Base-by-base conservation (phyloP, 768 basidiomycete species). In the Suillus alpinus region DNA sequence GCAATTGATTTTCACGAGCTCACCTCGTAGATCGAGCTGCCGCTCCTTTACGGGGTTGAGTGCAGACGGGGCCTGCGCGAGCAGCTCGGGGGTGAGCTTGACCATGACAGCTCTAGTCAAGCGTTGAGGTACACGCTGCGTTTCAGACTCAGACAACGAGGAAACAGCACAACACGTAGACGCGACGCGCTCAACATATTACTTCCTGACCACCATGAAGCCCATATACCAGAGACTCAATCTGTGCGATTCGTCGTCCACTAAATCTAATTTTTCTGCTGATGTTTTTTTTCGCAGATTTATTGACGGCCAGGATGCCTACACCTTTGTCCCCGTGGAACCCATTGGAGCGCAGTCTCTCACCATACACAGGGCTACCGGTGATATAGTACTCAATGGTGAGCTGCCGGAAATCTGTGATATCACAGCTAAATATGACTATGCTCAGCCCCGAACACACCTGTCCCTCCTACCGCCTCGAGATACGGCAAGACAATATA, bases 11-110 rank as follows among this genome's bases (percentile, higher is more conserved):
- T 49, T 44, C 71, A 57, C 26, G 29, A 20, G 20, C 82, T 60
- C 69, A 91, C 94, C 94, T 83, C 94, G 81, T 56, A 96, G 86
- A 73, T 96, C 94, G 49, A 96, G 85, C 77, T 95, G 90, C 57
- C 94, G 86, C 73, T 96, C 93, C 76, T 91, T 94, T 43, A 92
- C 72, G 40, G 93, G 86, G 69, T 93, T 94, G 62, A 94, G 80
- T 62, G 84, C 81, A 39, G 93, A 92, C 56, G 83, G 76, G 49
- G 87, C 89, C 73, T 91, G 86, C n/a, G 86, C 88, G 67, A 95
- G 82, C 66, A 95, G 86, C 84, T 95, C 94, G 64, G 94, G 92
- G 53, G 94, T 94, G 80, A 95, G 90, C 84, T 95, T 95, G 86
- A 94, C 90, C 68, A 79, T 81, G 70, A 74, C 68, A 63, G 32